Evolutionary conservation across 495 filamentous ascomycete genomes (phyloP), one percentile per base, ranked within the genome.

Genomic region (Aspergillus saccharolyticus): DNA sequence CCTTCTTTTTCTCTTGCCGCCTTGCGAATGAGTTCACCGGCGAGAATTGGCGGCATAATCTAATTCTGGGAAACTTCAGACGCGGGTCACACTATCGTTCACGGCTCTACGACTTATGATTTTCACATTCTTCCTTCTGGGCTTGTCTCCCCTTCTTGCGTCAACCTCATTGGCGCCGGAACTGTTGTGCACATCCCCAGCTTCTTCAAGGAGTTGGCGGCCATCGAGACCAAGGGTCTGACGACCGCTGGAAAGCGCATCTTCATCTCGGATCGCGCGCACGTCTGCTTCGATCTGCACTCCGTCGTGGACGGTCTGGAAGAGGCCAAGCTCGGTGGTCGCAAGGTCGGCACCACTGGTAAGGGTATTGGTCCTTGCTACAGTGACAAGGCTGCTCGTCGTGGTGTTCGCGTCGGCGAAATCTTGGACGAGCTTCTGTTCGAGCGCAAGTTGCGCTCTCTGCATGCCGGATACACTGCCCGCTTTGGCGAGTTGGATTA

Each of bases 91-190:
- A 85, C 83, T 44, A 83, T 85, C 56, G 80, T 87, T 60, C 81
- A 82, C 63, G 78, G 84, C 51, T 74, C 78, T 42, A 70, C 79
- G 49, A 83, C 80, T 39, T 86, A 84, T 65, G 79, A 86, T 69
- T 90, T 90, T 72, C 90, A 93, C 74, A 83, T 86, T 60, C 78
- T 87, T 45, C 85, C 84, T 56, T 84, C 80, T 48, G 89, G 88
- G 50, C 84, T 96, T 12, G 77, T 95, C 56, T 89, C 89, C 63
- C 89, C 87, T 3, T 76, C 74, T 53, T 89, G 83, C 71, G 77
- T 85, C 60, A 96, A 94, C 76, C 75, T 97, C 48, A 89, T 96
- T 70, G 91, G 91, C 52, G 86, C 87, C 56, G 90, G 90, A 53
- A 86, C 86, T 50, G 91, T 96, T 54, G 82, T 96, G 55, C 88